Conservation (phyloP, 1,284 basidiomycete species). For the Termitomyces sp. region DNA sequence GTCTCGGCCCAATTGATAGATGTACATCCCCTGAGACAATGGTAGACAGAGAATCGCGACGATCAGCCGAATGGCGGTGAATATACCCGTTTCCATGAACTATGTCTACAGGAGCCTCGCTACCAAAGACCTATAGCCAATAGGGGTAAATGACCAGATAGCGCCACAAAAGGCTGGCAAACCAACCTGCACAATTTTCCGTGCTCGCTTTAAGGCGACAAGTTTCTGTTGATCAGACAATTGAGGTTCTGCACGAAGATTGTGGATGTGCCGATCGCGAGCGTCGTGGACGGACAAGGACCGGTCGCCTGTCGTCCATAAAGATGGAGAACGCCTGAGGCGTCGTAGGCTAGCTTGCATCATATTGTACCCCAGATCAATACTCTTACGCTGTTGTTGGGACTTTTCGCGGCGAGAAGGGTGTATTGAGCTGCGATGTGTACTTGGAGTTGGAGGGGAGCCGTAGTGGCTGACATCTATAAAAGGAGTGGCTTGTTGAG, state of each 20-base stretch:
- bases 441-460: background rate
- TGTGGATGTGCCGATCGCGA: background rate
- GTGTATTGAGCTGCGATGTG: background rate
- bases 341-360: constrained; percentile 15
- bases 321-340: constrained; percentile 13
- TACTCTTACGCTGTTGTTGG: constrained; percentile 8
- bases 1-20: background rate
- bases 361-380: constrained; percentile 10
- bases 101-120: constrained; percentile 10
- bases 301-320: constrained; percentile 6
- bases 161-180: background rate
- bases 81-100: constrained; percentile 3
- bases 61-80: background rate
- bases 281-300: background rate
- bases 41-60: constrained; percentile 10
- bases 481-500: constrained; percentile 2
- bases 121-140: constrained; percentile 15
- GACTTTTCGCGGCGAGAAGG: background rate
- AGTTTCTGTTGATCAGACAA: constrained; percentile 13
- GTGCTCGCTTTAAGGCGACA: constrained; percentile 9
- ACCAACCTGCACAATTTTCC: constrained; percentile 15
- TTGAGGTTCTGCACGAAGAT: constrained; percentile 12
- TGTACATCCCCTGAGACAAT: constrained; percentile 6
- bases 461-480: constrained; percentile 1
- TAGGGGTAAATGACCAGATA: background rate